Evolutionary conservation across 805 yeast species (phyloP).

Genomic region (Wickerhamiella azyma): DNA sequence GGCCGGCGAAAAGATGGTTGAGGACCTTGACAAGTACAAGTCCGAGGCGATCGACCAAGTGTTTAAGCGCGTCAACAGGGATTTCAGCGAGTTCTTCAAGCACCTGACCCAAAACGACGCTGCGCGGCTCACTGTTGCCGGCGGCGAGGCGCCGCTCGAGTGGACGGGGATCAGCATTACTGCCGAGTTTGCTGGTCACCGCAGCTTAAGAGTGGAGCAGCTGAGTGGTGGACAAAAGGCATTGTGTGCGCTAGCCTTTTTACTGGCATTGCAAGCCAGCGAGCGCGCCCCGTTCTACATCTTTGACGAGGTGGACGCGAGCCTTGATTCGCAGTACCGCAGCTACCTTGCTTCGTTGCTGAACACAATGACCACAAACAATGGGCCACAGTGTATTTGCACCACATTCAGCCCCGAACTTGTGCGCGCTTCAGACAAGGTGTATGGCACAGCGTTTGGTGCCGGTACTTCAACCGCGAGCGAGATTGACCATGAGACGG

Average conservation of each 20-base stretch:
- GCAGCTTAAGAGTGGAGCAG: slow-evolving; percentile 78
- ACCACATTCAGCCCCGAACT: slow-evolving; percentile 93
- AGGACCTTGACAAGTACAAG: slow-evolving; percentile 59
- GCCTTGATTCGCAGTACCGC: slow-evolving; percentile 82
- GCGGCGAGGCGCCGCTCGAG: slow-evolving; percentile 13
- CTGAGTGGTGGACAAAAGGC: slow-evolving; percentile 96
- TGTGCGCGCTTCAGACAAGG: slow-evolving; percentile 72
- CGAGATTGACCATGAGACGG: slow-evolving; percentile 57
- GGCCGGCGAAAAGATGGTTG: slow-evolving; percentile 38
- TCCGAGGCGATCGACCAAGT: slow-evolving; percentile 70
- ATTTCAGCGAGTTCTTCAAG: slow-evolving; percentile 63
- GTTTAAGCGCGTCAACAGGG: slow-evolving; percentile 58
- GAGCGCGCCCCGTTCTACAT: slow-evolving; percentile 96
- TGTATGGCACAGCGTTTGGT: slow-evolving; percentile 74
- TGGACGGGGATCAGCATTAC: slow-evolving; percentile 11
- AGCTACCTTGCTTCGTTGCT: slow-evolving; percentile 72
- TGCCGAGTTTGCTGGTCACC: slow-evolving; percentile 83
- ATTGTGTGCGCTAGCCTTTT: slow-evolving; percentile 87
- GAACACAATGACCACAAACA: slow-evolving; percentile 38
- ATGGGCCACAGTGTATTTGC: slow-evolving; percentile 65
- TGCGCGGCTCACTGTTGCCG: slow-evolving; percentile 35
- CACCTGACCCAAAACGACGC: slow-evolving; percentile 71
- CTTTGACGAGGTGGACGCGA: slow-evolving; percentile 95
- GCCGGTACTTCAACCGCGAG: slow-evolving; percentile 69
- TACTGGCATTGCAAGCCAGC: slow-evolving; percentile 83